Evolutionary conservation across 2,329 filamentous ascomycete species (phyloP).

Genomic region (Paraconiothyrium brasiliense): DNA sequence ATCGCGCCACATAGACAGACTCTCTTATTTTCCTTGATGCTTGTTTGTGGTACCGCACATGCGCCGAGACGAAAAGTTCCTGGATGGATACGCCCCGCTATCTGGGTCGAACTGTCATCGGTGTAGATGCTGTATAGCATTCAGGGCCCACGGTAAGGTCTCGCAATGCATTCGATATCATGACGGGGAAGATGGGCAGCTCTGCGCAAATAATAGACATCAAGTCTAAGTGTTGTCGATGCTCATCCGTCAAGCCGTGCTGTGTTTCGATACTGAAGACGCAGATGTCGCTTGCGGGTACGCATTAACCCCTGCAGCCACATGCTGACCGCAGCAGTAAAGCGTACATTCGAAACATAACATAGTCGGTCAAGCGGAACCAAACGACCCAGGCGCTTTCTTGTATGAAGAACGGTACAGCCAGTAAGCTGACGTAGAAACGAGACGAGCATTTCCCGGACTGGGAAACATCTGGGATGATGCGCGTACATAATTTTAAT

Average conservation of each 20-base stretch:
- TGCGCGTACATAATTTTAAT: no score
- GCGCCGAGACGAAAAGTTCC: conserved; percentile 1
- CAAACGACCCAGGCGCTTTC: background rate
- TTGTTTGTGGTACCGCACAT: conserved; percentile 2
- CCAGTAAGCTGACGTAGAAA: background rate
- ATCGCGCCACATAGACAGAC: conserved; percentile 3
- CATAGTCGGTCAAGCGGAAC: conserved; percentile 2
- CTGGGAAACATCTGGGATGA: no score
- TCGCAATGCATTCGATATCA: no score
- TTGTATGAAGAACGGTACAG: background rate
- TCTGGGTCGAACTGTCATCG: conserved; percentile 5
- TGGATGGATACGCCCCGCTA: conserved; percentile 19
- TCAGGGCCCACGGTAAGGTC: no score
- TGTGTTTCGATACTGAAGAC: background rate
- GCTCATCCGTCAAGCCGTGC: background rate
- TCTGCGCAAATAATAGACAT: background rate
- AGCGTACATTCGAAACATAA: background rate
- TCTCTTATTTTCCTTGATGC: conserved; percentile 12
- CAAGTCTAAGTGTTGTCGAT: background rate
- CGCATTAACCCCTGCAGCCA: background rate
- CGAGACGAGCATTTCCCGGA: background rate
- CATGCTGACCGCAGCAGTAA: conserved; percentile 1
- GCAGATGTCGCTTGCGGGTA: background rate
- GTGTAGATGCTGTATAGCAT: background rate
- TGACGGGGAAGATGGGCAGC: background rate